A percentile compares a stretch with the other conserved stretches of the same genome.
phyloP scores from a whole-genome alignment of 495 filamentous ascomycete species.

The Entonaema liquescens region DNA sequence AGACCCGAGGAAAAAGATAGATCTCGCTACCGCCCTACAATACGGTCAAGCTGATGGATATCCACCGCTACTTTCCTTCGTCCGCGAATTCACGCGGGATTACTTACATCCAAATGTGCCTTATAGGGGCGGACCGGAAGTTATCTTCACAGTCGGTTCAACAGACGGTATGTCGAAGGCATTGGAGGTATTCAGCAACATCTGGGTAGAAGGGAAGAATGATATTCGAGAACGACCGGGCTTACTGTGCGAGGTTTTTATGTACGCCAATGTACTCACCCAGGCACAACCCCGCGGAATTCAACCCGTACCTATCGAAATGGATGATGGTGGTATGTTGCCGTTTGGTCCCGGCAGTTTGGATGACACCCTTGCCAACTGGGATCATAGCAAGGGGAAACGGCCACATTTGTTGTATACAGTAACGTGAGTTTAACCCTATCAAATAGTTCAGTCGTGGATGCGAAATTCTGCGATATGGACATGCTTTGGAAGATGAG shows the following conservation, averaged over 20 bases:
- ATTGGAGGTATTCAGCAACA: slow-evolving; percentile 73
- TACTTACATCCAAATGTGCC: slow-evolving; percentile 82
- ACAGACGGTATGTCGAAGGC: slow-evolving; percentile 87
- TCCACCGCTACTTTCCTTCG: slow-evolving; percentile 74
- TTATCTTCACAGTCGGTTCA: slow-evolving; percentile 77
- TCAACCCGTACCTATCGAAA: slow-evolving; percentile 73
- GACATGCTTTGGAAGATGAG: not conserved
- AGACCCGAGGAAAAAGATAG: slow-evolving; percentile 72
- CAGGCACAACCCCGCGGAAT: slow-evolving; percentile 73
- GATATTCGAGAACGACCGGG: slow-evolving; percentile 72
- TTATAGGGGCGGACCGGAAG: slow-evolving; percentile 77
- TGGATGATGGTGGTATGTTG: slow-evolving; percentile 82
- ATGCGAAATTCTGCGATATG: not conserved
- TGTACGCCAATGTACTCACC: slow-evolving; percentile 77
- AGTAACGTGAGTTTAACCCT: slow-evolving; percentile 71
- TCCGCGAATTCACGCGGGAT: slow-evolving; percentile 78
- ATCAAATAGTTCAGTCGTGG: not conserved
- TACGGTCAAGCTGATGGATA: slow-evolving; percentile 85
- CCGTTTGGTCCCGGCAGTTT: slow-evolving; percentile 72
- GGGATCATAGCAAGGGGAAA: slow-evolving; percentile 76
- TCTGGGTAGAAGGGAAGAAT: slow-evolving; percentile 75
- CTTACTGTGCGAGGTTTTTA: slow-evolving; percentile 78
- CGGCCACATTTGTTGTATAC: slow-evolving; percentile 90
- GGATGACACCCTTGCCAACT: slow-evolving; percentile 79
- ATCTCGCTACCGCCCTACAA: slow-evolving; percentile 82